Conservation (phyloP, 2,329 filamentous ascomycete species). For the Sporothrix humicola region DNA sequence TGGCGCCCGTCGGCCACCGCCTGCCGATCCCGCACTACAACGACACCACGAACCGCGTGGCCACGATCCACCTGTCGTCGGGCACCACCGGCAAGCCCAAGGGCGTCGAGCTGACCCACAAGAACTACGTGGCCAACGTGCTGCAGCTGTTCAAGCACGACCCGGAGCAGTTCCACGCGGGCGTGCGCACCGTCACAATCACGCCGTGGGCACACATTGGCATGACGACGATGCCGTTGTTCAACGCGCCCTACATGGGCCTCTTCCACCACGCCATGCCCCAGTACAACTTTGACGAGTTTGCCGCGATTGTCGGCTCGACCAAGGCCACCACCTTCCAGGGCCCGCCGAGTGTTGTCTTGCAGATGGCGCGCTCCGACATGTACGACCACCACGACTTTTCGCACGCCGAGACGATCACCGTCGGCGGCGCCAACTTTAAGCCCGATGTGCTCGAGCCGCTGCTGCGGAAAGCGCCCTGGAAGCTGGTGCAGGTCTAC, state of each 20-base stretch:
- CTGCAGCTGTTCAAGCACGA: constrained; percentile 49
- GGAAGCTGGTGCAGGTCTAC: constrained; percentile 51
- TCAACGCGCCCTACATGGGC: constrained; percentile 52
- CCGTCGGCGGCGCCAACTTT: constrained; percentile 47
- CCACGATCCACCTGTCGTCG: constrained; percentile 52
- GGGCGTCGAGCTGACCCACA: constrained; percentile 54
- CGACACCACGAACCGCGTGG: constrained; percentile 44
- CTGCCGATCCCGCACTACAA: constrained; percentile 47
- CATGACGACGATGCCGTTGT: constrained; percentile 52
- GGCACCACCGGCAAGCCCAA: constrained; percentile 58
- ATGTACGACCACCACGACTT: constrained; percentile 48
- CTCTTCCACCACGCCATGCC: constrained; percentile 54
- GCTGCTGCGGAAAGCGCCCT: constrained; percentile 45
- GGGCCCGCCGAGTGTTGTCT: constrained; percentile 49
- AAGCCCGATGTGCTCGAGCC: constrained; percentile 45
- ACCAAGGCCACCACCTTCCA: constrained; percentile 49
- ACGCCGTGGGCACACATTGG: constrained; percentile 54
- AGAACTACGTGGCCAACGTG: constrained; percentile 50
- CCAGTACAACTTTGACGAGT: constrained; percentile 46
- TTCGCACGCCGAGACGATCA: constrained; percentile 47
- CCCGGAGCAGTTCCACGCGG: constrained; percentile 45
- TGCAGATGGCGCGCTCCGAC: constrained; percentile 48
- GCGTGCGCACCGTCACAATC: constrained; percentile 48
- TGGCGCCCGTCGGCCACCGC: constrained; percentile 38
- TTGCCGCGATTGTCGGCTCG: constrained; percentile 46